Base-by-base conservation (phyloP, 805 yeast genomes). In the Candida corydali region DNA sequence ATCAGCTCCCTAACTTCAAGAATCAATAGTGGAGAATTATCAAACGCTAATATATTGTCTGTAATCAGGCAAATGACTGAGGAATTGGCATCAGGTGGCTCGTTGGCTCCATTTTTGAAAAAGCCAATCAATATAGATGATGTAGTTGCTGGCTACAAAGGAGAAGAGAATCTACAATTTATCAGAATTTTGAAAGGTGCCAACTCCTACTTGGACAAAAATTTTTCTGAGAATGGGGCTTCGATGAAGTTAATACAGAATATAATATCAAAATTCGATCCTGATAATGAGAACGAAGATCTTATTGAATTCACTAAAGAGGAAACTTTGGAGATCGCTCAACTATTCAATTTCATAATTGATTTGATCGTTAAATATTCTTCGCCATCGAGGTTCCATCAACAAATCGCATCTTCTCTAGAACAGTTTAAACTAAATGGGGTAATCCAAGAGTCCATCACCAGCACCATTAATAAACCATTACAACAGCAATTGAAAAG, bases 41-140 rank as follows among this genome's bases (percentile, higher is more conserved):
- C 52, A 2, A 57, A 57, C 34, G 47, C 49, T 11, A 58, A 59
- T 34, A 45, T 65, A 18, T 47, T 62, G 42, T 57, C 54, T 37
- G 68, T 63, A n/a, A 63, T 65, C 26, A 47, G 63, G 25, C 65
- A 61, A 34, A 62, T 64, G 69, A 61, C 69, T 5, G 55, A 54
- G 38, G 55, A 63, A 3, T 50, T 65, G 11, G 46, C 54, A 10
- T 34, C 52, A 9, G 42, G 44, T 17, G 38, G 38, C 14, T 25
- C 33, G 16, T 23, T 34, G 15, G 23, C 44, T 29, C 44, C 37
- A 40, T 39, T 40, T 34, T 39, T 49, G 22, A 41, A 20, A 33
- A 46, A 29, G 22, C 38, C 40, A 8, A 39, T 50, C 2, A 41
- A 51, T 12, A 49, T 46, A 4, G 34, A 46, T 7, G 55, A 55